phyloP scores from a whole-genome alignment of 768 basidiomycete species.

The Trametes coccinea region DNA sequence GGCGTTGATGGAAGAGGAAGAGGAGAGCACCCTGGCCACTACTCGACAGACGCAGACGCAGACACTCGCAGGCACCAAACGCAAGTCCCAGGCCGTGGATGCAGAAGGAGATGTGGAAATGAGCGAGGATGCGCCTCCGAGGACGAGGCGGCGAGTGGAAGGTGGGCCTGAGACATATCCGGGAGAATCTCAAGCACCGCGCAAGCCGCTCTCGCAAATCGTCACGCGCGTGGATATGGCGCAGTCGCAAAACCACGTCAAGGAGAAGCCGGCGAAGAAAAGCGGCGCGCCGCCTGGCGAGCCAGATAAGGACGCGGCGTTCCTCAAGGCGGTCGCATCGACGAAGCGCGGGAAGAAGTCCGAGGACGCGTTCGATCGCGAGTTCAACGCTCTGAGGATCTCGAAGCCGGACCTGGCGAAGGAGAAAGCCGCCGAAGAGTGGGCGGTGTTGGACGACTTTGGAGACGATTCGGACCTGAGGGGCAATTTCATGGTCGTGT shows the following conservation, averaged over 20 bases:
- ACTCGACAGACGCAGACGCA: constrained; percentile 17
- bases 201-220: constrained; percentile 33
- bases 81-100: constrained; percentile 38
- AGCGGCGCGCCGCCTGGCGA: constrained; percentile 44
- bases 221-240: constrained; percentile 21
- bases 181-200: constrained; percentile 19
- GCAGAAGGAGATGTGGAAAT: constrained; percentile 42
- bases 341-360: constrained; percentile 65
- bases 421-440: constrained; percentile 51
- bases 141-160: constrained; percentile 46
- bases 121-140: constrained; percentile 29
- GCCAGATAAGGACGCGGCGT: constrained; percentile 67
- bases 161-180: constrained; percentile 35
- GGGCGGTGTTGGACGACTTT: constrained; percentile 65
- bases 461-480: constrained; percentile 59
- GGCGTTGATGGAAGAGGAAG: constrained; percentile 58
- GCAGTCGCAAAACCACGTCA: constrained; percentile 16
- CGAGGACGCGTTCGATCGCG: constrained; percentile 74
- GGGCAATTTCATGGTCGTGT: constrained; percentile 80
- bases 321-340: constrained; percentile 73
- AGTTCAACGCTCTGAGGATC: constrained; percentile 77
- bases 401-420: constrained; percentile 57
- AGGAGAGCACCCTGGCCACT: constrained; percentile 36
- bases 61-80: constrained; percentile 36
- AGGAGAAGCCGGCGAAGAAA: constrained; percentile 25